Evolutionary conservation across 2,329 filamentous ascomycete genomes (phyloP), one percentile per base, ranked within the genome.

Genomic region (Lasiodiplodia citricola): DNA sequence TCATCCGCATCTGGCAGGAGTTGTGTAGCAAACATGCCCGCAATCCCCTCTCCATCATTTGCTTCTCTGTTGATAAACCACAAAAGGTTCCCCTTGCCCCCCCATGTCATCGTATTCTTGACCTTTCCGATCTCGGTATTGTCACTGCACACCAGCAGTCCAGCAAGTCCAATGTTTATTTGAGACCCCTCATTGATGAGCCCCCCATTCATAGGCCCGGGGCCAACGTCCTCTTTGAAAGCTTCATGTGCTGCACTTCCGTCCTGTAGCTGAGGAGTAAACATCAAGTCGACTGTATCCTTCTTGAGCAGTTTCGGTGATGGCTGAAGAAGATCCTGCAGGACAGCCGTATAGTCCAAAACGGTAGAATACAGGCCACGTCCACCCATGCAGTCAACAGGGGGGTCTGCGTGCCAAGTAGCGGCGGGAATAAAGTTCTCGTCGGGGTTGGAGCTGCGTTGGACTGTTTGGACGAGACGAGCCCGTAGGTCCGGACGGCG

Each of bases 21-120:
- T 6, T 58, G 55, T 6, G n/a, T 18, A 8, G n/a, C 55, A 58
- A 58, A 58, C 35, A 58, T 3, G 5, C n/a, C 55, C 35, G 55
- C 55, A 5, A 58, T 21, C 1, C 55, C 55, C 3, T 58, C 55
- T 1, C 55, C 55, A 41, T 21, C 35, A 4, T 31, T 41, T n/a
- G 55, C 55, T 13, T 58, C 35, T 21, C 55, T 44, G 13, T 58
- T 58, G 8, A 37, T 14, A 21, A 58, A 79, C 77, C 77, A 79
- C 4, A 71, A 70, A 50, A 79, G 65, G 66, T 79, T 79, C 14
- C 77, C 77, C 5, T 72, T 63, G 1, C 76, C 77, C 37, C 74
- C 74, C 77, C 76, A 79, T 5, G 75, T 41, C 75, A 79, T 16
- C 8, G 75, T 0, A 77, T 76, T 16, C 55, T 13, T 25, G 10